Base-by-base conservation (phyloP, 2,329 filamentous ascomycete genomes). In the Zalaria obscura region DNA sequence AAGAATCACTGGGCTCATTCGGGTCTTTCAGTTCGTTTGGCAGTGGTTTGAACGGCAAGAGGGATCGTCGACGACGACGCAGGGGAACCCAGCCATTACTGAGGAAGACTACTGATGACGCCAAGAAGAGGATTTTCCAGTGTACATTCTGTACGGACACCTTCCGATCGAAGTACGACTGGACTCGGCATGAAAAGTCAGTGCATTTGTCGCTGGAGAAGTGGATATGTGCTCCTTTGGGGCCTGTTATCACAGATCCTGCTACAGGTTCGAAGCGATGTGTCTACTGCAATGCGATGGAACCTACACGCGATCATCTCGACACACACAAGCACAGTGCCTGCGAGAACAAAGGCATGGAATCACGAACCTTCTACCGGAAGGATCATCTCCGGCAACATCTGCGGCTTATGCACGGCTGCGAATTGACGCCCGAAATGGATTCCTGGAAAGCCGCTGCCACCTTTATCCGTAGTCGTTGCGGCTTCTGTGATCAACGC, bases 121-220 rank as follows among this genome's bases (percentile, higher is more conserved):
- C 56, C 34, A 56, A 53, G 39, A 53, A 50, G 41, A 67, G 72
- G 29, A 68, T 70, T 27, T 75, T 69, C 47, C 70, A 75, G 51
- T 75, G 72, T 51, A 75, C 72, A 1, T 75, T 75, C 54, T 75
- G 72, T 48, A 67, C 68, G 9, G 71, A 75, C 46, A 67, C 67
- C 0, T 75, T 75, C 51, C 62, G 67, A 38, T 67, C 69, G 18
- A 75, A 75, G 45, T 74, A 74, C 53, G 72, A 75, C 53, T 75
- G 72, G 72, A 69, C 72, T 38, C 66, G 80, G 44, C 80, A 84
- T 55, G 80, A 85, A 52, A 39, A 64, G 77, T 48, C 80, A 73
- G 55, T 60, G 74, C 50, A 83, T 74, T 5, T 72, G 75, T 61
- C 68, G 68, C 43, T 84, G 71, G 80, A 73, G 77, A 45, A 83